Evolutionary conservation across 306 rosid species (phyloP).

Genomic region (Cucurbita ficifolia): DNA sequence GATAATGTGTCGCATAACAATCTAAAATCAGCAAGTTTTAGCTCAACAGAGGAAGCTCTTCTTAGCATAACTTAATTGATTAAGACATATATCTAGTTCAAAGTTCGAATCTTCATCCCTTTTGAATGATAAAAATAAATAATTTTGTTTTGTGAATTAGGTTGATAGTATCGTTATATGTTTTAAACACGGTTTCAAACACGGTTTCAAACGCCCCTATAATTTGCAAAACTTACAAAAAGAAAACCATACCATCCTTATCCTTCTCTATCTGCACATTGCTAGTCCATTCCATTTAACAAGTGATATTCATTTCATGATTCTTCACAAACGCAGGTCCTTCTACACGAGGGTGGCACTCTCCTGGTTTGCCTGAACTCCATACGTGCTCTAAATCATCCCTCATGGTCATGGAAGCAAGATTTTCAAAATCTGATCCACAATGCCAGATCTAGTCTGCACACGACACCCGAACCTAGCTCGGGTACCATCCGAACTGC

Average conservation of each 20-base stretch:
- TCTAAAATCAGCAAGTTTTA: not conserved
- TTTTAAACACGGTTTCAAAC: not conserved
- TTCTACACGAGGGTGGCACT: conserved; percentile 92
- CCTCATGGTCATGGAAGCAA: conserved; percentile 82
- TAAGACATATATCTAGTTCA: too few relatives aligned
- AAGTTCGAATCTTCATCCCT: too few relatives aligned
- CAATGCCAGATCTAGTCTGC: conserved; percentile 29
- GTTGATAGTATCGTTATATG: not conserved
- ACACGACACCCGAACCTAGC: conserved; percentile 11
- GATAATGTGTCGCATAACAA: not conserved
- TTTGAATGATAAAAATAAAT: too few relatives aligned
- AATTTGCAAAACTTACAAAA: not conserved
- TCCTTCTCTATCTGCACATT: not conserved
- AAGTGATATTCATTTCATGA: not conserved
- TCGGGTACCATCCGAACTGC: conserved; percentile 19
- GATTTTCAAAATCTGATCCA: conserved; percentile 28
- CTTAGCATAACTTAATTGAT: not conserved
- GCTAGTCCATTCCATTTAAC: not conserved
- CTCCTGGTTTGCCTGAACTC: conserved; percentile 91
- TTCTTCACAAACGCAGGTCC: conserved; percentile 48
- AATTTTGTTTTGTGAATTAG: not conserved
- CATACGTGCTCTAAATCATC: conserved; percentile 66
- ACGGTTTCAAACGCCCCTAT: not conserved
- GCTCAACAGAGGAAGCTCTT: not conserved
- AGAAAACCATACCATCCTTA: not conserved